Conservation (phyloP, 306 rosid species). For the Morella rubra region DNA sequence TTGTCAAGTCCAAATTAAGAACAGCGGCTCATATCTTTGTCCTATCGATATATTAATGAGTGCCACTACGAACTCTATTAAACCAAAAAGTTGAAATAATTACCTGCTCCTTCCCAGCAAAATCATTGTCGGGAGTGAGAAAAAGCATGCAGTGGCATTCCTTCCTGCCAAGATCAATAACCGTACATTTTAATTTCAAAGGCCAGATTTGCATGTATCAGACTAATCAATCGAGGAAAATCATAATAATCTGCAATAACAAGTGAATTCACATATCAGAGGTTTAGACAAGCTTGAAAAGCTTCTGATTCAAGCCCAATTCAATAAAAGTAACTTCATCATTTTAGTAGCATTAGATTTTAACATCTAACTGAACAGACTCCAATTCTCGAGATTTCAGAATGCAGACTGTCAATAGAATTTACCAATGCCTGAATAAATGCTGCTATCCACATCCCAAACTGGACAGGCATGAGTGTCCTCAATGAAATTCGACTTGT, state of each 20-base stretch:
- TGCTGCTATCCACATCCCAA: neutral
- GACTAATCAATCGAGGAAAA: neutral
- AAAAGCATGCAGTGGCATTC: conserved; percentile 99
- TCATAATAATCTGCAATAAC: neutral
- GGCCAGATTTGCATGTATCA: neutral
- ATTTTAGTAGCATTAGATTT: neutral
- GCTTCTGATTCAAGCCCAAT: neutral
- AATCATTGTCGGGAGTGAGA: conserved; percentile 94
- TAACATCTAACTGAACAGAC: neutral
- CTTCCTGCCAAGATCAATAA: conserved; percentile 60
- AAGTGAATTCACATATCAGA: neutral
- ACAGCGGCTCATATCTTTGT: neutral
- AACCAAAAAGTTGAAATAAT: conserved; percentile 3
- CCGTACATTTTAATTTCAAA: conserved; percentile 11
- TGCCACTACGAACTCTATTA: neutral
- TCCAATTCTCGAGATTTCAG: neutral
- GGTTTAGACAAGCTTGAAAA: neutral
- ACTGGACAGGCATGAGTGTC: neutral
- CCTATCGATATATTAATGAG: neutral
- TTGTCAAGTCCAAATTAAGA: neutral
- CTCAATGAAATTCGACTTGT: neutral
- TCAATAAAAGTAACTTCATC: neutral
- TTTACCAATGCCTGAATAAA: neutral
- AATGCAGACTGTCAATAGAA: neutral
- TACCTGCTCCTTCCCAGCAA: conserved; percentile 93